Evolutionary conservation across 805 yeast species (phyloP), one percentile per base, ranked within the genome.

Genomic region (Kodamaea restingae): DNA sequence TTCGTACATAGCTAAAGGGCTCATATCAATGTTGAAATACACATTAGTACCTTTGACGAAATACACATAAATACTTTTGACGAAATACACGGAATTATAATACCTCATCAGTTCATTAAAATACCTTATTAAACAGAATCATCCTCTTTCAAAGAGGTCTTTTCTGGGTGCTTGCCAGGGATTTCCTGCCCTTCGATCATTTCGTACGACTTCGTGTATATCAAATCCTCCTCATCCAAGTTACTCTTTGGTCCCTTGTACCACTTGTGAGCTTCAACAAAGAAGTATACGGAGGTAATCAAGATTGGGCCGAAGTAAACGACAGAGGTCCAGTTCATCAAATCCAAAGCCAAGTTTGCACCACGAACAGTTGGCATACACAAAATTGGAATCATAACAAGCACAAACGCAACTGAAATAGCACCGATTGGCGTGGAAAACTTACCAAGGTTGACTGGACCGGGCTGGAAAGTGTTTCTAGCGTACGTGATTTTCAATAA

Each of bases 381-480:
- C 48, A 80, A 65, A 42, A 79, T 68, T 32, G 84, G 83, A 37
- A 75, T 66, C 84, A 77, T 77, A 35, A 77, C 56, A 0, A 59
- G 37, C 5, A 77, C 80, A 51, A 75, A 78, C 1, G 73, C 63
- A 36, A 65, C 64, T 1, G 79, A 71, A n/a, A 72, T 42, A 27
- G 58, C 45, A 18, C 83, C 83, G 21, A 70, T 58, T 7, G 75
- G 70, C n/a, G 61, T 51, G 8, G 80, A 69, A 48, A 56, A 70
- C 36, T 52, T 58, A 14, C 88, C 88, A 44, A 82, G 63, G 55
- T 73, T 65, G 81, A 84, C 80, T 4, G 87, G 87, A 2, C 88
- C 88, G 1, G 76, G 77, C 45, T 61, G 61, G 63, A 81, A 81
- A 1, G 65, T 58, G 27, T 70, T 61, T 41, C 74, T 60, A 3